Evolutionary conservation across 2,329 filamentous ascomycete genomes (phyloP).

Genomic region (Fusarium bactridioides): DNA sequence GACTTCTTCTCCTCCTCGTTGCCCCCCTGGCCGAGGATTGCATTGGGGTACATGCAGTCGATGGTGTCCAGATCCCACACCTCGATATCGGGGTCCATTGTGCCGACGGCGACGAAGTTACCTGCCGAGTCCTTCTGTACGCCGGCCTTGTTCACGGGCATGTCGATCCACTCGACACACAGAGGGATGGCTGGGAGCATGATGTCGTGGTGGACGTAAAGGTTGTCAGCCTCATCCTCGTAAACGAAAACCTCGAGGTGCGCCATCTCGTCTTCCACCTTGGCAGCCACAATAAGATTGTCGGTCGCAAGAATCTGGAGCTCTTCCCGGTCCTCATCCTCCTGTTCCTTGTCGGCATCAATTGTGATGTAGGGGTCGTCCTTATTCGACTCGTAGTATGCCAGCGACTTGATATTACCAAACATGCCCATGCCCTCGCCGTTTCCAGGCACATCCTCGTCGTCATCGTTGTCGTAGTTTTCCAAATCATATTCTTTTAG

Average conservation of each 20-base stretch:
- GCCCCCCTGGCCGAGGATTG: slow-evolving; percentile 83
- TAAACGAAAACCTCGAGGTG: slow-evolving; percentile 98
- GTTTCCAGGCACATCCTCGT: slow-evolving; percentile 54
- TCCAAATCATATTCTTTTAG: slow-evolving; percentile 96
- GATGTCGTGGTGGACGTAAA: slow-evolving; percentile 99
- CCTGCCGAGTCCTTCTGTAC: slow-evolving; percentile 72
- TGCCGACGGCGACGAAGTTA: slow-evolving; percentile 94
- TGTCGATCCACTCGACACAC: slow-evolving; percentile 93
- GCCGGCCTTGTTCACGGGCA: slow-evolving; percentile 79
- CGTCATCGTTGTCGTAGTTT: slow-evolving; percentile 88
- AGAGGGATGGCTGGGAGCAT: slow-evolving; percentile 98
- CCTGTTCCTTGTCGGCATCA: slow-evolving; percentile 71
- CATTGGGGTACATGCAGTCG: slow-evolving; percentile 98
- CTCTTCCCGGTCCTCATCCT: slow-evolving; percentile 91
- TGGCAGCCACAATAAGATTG: slow-evolving; percentile 89
- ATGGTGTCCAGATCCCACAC: slow-evolving; percentile 97
- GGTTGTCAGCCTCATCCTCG: slow-evolving; percentile 92
- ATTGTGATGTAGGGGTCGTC: slow-evolving; percentile 97
- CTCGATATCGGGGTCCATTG: slow-evolving; percentile 98
- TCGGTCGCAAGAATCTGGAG: slow-evolving; percentile 92
- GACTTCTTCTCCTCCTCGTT: slow-evolving; percentile 67
- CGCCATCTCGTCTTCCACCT: slow-evolving; percentile 96
- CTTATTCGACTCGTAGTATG: slow-evolving; percentile 93
- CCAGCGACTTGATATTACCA: slow-evolving; percentile 90
- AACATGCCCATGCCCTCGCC: slow-evolving; percentile 88